These are phyloP conservation scores for Dothistroma septosporum DNA, from an alignment of 2,329 filamentous ascomycete genomes.

Conservation along the genomic window DNA sequence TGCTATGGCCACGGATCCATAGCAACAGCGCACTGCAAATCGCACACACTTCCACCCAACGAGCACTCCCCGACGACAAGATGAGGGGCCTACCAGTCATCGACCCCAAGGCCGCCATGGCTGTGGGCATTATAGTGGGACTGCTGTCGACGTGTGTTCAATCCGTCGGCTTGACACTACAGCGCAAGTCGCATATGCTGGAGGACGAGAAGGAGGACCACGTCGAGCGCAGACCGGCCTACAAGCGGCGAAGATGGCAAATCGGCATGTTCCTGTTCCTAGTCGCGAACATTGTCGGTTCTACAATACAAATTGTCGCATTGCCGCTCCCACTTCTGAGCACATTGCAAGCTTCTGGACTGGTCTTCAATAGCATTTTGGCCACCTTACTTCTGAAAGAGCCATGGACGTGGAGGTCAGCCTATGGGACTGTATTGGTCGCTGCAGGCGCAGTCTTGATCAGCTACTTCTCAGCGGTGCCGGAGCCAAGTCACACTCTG, in stretches of 20 bases:
- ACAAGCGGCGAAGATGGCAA: conserved; percentile 90
- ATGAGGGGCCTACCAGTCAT: conserved; percentile 17
- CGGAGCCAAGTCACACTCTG: conserved; percentile 84
- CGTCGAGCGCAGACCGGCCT: conserved; percentile 77
- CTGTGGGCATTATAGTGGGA: conserved; percentile 84
- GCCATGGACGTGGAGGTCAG: conserved; percentile 90
- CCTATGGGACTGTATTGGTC: conserved; percentile 83
- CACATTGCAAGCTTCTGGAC: conserved; percentile 87
- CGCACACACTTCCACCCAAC: background rate
- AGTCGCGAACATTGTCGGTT: conserved; percentile 87
- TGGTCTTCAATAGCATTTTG: conserved; percentile 98
- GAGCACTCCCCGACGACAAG: background rate
- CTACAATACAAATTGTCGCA: conserved; percentile 95
- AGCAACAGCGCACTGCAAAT: background rate
- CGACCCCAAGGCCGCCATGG: conserved; percentile 23
- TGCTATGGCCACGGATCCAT: conserved; percentile 9
- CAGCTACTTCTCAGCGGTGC: conserved; percentile 87
- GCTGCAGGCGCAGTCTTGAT: conserved; percentile 86
- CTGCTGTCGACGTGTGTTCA: conserved; percentile 91
- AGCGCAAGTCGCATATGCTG: conserved; percentile 95
- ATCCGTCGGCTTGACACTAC: conserved; percentile 88
- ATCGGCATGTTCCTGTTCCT: conserved; percentile 95
- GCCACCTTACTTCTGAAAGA: conserved; percentile 88
- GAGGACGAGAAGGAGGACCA: conserved; percentile 87
- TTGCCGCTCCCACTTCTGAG: conserved; percentile 90